Evolutionary conservation across 1,139 yeast genomes (phyloP).

Genomic region (Saccharomyces hybrid): DNA sequence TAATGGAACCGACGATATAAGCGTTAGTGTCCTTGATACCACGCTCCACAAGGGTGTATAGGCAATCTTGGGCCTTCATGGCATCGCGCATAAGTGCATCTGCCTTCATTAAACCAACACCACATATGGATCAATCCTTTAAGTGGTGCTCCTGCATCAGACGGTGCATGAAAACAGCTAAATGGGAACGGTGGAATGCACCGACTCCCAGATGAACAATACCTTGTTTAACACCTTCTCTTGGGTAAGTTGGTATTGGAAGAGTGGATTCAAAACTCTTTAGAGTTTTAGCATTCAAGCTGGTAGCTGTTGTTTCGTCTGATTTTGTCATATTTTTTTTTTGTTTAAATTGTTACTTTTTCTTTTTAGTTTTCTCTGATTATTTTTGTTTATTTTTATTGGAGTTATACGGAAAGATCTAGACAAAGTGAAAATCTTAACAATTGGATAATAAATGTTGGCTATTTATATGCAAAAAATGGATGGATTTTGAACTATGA

Average conservation of each 20-base stretch:
- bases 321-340: neutral
- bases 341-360: neutral
- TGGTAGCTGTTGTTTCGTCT: neutral
- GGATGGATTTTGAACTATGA: neutral
- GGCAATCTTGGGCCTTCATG: conserved; percentile 5
- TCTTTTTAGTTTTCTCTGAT: no score
- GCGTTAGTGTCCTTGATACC: conserved; percentile 4
- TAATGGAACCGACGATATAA: neutral
- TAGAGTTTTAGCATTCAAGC: neutral
- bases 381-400: no score
- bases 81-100: conserved; percentile 8
- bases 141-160: conserved; percentile 7
- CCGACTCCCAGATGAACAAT: conserved; percentile 7
- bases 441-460: neutral
- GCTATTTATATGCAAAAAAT: neutral
- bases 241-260: conserved; percentile 7
- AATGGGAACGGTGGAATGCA: conserved; percentile 7
- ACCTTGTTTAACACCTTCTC: conserved; percentile 7
- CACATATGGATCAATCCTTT: conserved; percentile 8
- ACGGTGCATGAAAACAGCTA: conserved; percentile 9
- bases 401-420: neutral
- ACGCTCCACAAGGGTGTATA: conserved; percentile 6
- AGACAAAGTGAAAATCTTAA: neutral
- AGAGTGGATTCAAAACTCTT: neutral
- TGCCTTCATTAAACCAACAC: conserved; percentile 5